Evolutionary conservation across 345 rosid genomes (phyloP), one percentile per base, ranked within the genome.

Genomic region (Hirschfeldia incana): DNA sequence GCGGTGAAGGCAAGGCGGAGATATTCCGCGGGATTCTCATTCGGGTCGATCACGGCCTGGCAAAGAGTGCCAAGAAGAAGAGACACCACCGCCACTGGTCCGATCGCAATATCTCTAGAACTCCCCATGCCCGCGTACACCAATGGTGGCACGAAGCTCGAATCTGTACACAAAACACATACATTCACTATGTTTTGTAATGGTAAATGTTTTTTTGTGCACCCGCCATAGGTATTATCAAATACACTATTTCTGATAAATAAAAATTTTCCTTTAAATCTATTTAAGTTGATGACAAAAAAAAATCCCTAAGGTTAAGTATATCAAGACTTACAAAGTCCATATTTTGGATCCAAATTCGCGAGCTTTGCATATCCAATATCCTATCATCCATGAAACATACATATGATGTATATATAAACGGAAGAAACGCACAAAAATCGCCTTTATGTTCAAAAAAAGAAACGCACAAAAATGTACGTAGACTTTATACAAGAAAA

Each of bases 51-150:
- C 84, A 89, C 98, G 16, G 77, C 80, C 66, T 82, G 89, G 62
- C 94, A 91, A 78, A 94, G 65, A 26, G 91, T 91, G 21, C 98
- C 98, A 11, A 94, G 59, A 78, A 92, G 82, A 46, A 94, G 95
- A 80, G 98, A 94, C 44, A 94, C 98, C 84, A 94, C 98, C 1
- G 98, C 98, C 49, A 94, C 98, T 0, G 98, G 98, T 65, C 98
- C 98, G 72, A 94, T 92, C 1, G 98, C 98, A 69, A 92, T 94
- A 78, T 94, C 99, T 83, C 99, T 86, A 63, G 99, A 94, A 68
- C 99, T 94, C 3, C 99, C 99, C 99, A 94, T 94, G 57, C 85
- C 85, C 4, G 99, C 96, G 67, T 94, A 94, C 80, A 94, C 82
- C 73, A 94, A 49, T 27, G 98, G 99, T 16, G 99, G 97, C 72